Percentiles rank a stretch among this genome's conserved stretches.
These are phyloP conservation scores for Pyrenula aspistea DNA, from an alignment of 495 filamentous ascomycete genomes.

Conservation along the genomic window DNA sequence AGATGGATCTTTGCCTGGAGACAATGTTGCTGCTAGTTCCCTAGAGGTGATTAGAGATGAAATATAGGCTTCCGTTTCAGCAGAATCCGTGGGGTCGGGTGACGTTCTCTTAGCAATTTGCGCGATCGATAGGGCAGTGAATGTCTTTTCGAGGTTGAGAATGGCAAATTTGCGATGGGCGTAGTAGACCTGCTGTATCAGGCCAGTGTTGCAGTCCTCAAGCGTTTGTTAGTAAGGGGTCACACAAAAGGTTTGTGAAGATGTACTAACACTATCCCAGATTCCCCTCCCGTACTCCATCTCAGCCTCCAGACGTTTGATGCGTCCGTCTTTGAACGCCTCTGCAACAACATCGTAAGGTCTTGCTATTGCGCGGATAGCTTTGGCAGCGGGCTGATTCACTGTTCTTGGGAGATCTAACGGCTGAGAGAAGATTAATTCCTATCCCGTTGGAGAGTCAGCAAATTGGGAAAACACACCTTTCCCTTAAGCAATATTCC, in stretches of 20 bases:
- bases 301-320: constrained; percentile 44
- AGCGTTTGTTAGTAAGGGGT: constrained; percentile 1
- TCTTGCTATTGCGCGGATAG: constrained; percentile 46
- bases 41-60: constrained; percentile 36
- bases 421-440: constrained; percentile 14
- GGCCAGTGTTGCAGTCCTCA: constrained; percentile 46
- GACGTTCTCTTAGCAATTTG: constrained; percentile 26
- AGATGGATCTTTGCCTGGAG: constrained; percentile 27
- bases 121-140: constrained; percentile 31
- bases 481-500: constrained; percentile 60
- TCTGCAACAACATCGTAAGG: constrained; percentile 60
- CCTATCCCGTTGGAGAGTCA: constrained; percentile 18
- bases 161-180: constrained; percentile 35
- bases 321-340: constrained; percentile 51
- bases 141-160: constrained; percentile 27
- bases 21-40: constrained; percentile 41
- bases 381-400: constrained; percentile 36
- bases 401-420: constrained; percentile 29
- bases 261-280: constrained; percentile 46
- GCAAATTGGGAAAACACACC: too few species aligned
- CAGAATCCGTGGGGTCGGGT: constrained; percentile 22
- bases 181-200: constrained; percentile 38
- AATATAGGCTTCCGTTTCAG: constrained; percentile 36
- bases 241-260: not conserved
- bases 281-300: constrained; percentile 36